A percentile compares a stretch with the other conserved stretches of the same genome.
Conservation (phyloP, 1,284 basidiomycete genomes). For the Taiwanofungus camphoratus region DNA sequence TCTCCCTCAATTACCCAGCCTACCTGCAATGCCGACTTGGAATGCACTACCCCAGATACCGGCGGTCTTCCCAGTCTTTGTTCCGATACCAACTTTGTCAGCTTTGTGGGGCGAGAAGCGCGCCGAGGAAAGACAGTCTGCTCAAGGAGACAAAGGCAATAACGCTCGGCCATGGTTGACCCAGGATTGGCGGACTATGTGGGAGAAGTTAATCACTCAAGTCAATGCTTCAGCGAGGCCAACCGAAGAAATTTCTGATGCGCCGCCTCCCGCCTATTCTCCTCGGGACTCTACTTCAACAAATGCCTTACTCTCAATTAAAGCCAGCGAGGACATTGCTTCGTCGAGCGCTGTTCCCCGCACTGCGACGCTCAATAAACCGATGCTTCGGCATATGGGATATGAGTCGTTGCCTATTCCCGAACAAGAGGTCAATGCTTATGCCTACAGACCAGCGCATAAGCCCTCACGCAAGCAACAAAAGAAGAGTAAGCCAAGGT, state of each 20-base stretch:
- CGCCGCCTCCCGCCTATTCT: constrained; percentile 69
- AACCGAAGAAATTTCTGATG: constrained; percentile 39
- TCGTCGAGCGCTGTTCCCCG: constrained; percentile 10
- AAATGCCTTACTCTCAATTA: constrained; percentile 10
- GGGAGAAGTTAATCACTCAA: constrained; percentile 70
- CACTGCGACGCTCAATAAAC: constrained; percentile 11
- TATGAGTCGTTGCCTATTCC: constrained; percentile 47
- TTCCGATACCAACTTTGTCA: constrained; percentile 66
- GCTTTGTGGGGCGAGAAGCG: constrained; percentile 51
- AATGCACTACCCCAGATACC: constrained; percentile 64
- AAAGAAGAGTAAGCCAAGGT: constrained; percentile 61
- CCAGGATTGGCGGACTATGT: constrained; percentile 59
- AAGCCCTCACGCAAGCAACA: constrained; percentile 47
- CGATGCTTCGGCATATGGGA: constrained; percentile 34
- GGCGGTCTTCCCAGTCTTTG: constrained; percentile 73
- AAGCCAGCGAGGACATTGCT: constrained; percentile 12
- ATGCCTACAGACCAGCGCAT: constrained; percentile 52
- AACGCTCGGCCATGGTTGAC: constrained; percentile 37
- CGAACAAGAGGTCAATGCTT: constrained; percentile 62
- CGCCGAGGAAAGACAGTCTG: constrained; percentile 25
- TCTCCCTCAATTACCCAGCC: constrained; percentile 32
- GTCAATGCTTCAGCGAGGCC: constrained; percentile 41
- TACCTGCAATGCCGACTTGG: constrained; percentile 56
- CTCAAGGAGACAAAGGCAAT: constrained; percentile 29
- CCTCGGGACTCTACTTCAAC: constrained; percentile 39